Percentiles rank a stretch among this genome's conserved stretches.
These are phyloP conservation scores for Saccharomycopsis sp. DNA, from an alignment of 805 yeast species.

Conservation along the genomic window DNA sequence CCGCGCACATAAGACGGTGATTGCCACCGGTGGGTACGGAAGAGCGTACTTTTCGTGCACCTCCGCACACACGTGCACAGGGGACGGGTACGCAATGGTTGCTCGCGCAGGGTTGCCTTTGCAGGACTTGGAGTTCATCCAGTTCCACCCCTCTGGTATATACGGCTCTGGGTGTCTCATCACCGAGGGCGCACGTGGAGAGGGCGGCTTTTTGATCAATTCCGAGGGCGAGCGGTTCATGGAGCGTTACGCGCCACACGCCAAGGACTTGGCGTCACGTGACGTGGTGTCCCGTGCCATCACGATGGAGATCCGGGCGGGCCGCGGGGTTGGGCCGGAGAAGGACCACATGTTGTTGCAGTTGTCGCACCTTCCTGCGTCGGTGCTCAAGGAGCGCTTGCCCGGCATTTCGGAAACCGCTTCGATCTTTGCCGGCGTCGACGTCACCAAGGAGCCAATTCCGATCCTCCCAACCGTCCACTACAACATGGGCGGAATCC, in stretches of 20 bases:
- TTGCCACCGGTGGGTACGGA: constrained; percentile 99
- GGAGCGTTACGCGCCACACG: constrained; percentile 99
- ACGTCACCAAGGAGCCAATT: constrained; percentile 98
- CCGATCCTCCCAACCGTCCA: constrained; percentile 98
- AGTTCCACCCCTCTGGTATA: constrained; percentile 99
- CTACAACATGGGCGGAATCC: constrained; percentile 99
- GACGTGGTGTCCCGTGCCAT: constrained; percentile 98
- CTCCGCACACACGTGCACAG: constrained; percentile 99
- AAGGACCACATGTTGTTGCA: constrained; percentile 95
- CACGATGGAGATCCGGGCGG: constrained; percentile 97
- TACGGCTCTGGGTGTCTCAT: constrained; percentile 98
- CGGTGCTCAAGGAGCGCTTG: constrained; percentile 87
- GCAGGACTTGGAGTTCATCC: constrained; percentile 95
- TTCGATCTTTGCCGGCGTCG: constrained; percentile 97
- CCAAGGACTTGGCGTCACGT: constrained; percentile 96
- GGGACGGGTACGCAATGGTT: constrained; percentile 98
- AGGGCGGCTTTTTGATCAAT: constrained; percentile 96
- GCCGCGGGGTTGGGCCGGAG: constrained; percentile 97
- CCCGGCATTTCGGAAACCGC: constrained; percentile 99
- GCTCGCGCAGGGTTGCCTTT: constrained; percentile 96
- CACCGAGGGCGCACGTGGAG: constrained; percentile 99
- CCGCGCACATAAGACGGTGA: constrained; percentile 91
- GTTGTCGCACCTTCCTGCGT: constrained; percentile 87
- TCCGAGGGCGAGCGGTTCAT: constrained; percentile 98
- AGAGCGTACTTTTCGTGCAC: constrained; percentile 98